Evolutionary conservation across 1,284 basidiomycete species (phyloP).

Genomic region (Tranzscheliella williamsii): DNA sequence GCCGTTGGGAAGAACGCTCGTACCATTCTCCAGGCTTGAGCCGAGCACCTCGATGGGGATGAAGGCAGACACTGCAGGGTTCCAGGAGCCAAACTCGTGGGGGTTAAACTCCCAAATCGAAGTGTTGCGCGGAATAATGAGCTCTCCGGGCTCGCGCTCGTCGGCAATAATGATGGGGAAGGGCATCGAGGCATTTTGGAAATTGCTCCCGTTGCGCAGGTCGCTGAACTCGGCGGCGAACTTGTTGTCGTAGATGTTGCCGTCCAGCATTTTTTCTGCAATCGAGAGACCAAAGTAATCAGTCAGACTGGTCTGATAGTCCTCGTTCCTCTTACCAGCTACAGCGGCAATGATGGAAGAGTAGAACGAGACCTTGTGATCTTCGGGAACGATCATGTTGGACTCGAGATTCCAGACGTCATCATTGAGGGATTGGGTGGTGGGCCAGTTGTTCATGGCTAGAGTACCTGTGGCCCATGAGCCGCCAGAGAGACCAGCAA

Average conservation of each 20-base stretch:
- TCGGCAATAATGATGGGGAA: constrained; percentile 64
- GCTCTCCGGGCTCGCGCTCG: constrained; percentile 63
- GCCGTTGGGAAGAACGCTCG: constrained; percentile 13
- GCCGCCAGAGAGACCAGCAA: constrained; percentile 57
- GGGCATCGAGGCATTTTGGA: constrained; percentile 44
- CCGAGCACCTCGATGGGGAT: constrained; percentile 56
- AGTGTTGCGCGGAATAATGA: constrained; percentile 62
- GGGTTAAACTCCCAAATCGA: constrained; percentile 64
- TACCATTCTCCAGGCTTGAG: constrained; percentile 42
- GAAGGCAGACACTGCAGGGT: constrained; percentile 55
- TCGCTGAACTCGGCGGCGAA: constrained; percentile 50
- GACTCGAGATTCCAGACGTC: constrained; percentile 62
- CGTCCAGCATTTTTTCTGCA: constrained; percentile 52
- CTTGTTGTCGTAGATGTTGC: constrained; percentile 41
- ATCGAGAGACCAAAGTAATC: constrained; percentile 58
- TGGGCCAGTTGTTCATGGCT: constrained; percentile 55
- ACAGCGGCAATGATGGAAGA: constrained; percentile 54
- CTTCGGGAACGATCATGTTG: constrained; percentile 63
- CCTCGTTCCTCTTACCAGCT: constrained; percentile 40
- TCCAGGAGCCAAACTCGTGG: constrained; percentile 65
- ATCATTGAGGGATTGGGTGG: constrained; percentile 45
- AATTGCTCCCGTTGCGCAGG: constrained; percentile 45
- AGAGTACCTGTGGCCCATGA: constrained; percentile 50
- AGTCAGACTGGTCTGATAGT: constrained; percentile 42
- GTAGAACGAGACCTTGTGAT: constrained; percentile 62